Evolutionary conservation across 352 stramenopile species (phyloP).

Genomic region (Phytophthora citrophthora): DNA sequence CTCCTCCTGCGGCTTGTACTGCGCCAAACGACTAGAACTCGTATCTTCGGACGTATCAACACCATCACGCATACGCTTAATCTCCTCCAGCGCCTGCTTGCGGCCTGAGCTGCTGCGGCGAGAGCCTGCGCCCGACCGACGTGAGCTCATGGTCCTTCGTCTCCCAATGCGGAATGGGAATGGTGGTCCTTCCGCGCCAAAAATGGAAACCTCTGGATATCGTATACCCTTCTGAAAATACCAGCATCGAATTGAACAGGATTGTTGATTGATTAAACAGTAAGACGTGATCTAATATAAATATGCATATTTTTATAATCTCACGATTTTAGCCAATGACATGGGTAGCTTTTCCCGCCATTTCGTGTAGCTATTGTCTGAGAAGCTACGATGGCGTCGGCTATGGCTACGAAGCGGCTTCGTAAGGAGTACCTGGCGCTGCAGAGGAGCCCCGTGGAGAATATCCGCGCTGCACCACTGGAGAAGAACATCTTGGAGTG

Average conservation of each 20-base stretch:
- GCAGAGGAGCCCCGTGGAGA: slow-evolving; percentile 88
- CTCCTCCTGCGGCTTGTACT: slow-evolving; percentile 78
- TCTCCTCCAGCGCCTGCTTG: slow-evolving; percentile 75
- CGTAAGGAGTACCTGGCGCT: slow-evolving; percentile 92
- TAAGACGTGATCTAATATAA: background rate
- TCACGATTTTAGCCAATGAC: slow-evolving; percentile 5
- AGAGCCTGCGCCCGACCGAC: slow-evolving; percentile 40
- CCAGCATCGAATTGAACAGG: background rate
- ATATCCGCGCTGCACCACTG: slow-evolving; percentile 89
- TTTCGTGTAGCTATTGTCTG: background rate
- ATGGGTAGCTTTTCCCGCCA: slow-evolving; percentile 11
- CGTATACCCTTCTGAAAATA: background rate
- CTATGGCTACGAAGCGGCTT: slow-evolving; percentile 88
- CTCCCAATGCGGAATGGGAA: slow-evolving; percentile 31
- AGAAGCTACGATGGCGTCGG: slow-evolving; percentile 57
- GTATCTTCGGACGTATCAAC: slow-evolving; percentile 3
- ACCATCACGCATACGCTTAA: slow-evolving; percentile 72
- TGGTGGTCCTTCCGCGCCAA: slow-evolving; percentile 17
- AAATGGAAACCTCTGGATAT: slow-evolving; percentile 17
- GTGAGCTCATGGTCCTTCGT: slow-evolving; percentile 59
- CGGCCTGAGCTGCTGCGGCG: slow-evolving; percentile 47
- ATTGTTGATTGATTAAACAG: no score
- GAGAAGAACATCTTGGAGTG: slow-evolving; percentile 96
- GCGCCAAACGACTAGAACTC: slow-evolving; percentile 57
- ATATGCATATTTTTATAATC: background rate